Evolutionary conservation across 805 yeast genomes (phyloP), one percentile per base, ranked within the genome.

Genomic region (Cyberlindnera mycetangii): DNA sequence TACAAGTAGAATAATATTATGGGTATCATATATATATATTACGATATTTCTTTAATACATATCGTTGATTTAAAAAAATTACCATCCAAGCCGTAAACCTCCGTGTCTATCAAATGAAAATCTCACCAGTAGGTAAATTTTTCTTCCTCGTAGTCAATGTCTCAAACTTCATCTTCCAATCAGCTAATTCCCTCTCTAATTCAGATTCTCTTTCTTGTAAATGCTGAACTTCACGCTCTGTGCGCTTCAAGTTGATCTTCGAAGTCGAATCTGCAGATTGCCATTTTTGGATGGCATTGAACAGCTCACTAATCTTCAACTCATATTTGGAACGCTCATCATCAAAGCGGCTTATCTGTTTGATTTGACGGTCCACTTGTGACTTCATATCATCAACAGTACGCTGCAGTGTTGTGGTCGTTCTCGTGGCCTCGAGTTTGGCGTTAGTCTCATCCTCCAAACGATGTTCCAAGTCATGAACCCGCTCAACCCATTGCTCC

Each of bases 311-410:
- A 25, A 81, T 69, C 45, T 76, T 76, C 36, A 71, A 69, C 49
- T 79, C 83, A 48, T 75, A 72, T 42, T 73, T 72, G 48, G 74
- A 68, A 55, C 78, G 79, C 51, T 83, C 89, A 40, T 75, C 81
- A 48, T 76, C 76, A 46, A 80, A 79, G 42, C 72, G 65, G 41
- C 72, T 70, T 30, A 78, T 69, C 19, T 78, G 72, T 36, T 68
- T 69, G 4, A 68, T 56, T 51, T 83, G 83, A 49, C 70, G 76
- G 22, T 72, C 78, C 42, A 72, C 70, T 37, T 77, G 71, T 30
- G 70, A 69, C 44, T 75, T 73, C 37, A 82, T 62, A 22, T 81
- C 83, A 39, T 75, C 76, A 24, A 81, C 64, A 5, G 72, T 65
- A 49, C 83, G 73, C 51, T 79, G 79, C 33, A 83, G 61, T 24